These are phyloP conservation scores for Populus tomentosa DNA, from an alignment of 441 rosid species.

Conservation along the genomic window DNA sequence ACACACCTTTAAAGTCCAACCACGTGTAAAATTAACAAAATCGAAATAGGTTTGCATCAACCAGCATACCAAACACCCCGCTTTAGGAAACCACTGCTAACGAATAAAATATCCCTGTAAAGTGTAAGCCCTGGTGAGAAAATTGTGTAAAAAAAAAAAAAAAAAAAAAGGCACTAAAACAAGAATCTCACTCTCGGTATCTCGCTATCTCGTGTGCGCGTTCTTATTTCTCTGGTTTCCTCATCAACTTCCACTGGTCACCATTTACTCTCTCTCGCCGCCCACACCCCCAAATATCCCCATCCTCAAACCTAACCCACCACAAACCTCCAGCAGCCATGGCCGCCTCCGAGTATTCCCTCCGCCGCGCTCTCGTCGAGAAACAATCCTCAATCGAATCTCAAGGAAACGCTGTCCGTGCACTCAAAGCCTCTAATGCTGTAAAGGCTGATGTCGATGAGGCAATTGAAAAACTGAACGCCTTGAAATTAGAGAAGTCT, in stretches of 20 bases:
- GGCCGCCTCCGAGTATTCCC: constrained; percentile 62
- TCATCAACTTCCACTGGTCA: constrained; percentile 32
- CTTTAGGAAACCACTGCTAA: no score
- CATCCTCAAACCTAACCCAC: neutral
- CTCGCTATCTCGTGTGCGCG: constrained; percentile 33
- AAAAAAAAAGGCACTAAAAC: neutral
- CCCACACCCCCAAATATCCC: constrained; percentile 4
- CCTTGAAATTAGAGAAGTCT: constrained; percentile 63
- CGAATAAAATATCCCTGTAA: no score
- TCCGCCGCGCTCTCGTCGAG: constrained; percentile 54
- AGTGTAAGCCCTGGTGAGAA: no score
- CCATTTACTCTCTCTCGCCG: constrained; percentile 9
- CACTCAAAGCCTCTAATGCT: constrained; percentile 61
- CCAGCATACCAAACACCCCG: no score
- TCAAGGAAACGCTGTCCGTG: constrained; percentile 67
- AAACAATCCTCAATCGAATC: constrained; percentile 63
- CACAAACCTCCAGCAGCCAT: constrained; percentile 19
- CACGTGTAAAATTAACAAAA: no score
- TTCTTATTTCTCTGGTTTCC: constrained; percentile 27
- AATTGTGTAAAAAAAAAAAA: neutral
- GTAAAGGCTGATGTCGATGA: constrained; percentile 59
- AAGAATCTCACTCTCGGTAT: neutral
- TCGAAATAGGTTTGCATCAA: no score
- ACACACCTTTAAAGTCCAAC: no score
- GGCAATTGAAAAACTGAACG: constrained; percentile 63